Evolutionary conservation across 202 grass and related monocot genomes (phyloP).

Genomic region (Setaria viridis): DNA sequence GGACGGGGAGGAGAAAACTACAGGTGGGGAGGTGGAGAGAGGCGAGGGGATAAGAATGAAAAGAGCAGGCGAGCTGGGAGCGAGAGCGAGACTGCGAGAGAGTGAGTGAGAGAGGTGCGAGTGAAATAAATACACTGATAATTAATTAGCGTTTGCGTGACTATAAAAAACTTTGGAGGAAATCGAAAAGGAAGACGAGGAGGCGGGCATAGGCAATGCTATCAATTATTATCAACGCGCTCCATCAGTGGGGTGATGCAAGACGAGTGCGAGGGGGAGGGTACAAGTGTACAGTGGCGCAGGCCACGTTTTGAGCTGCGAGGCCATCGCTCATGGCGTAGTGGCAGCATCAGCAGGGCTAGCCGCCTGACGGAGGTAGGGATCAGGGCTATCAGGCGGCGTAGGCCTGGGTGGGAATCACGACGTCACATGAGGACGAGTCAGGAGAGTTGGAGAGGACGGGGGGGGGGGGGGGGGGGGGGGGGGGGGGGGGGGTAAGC

Average conservation of each 20-base stretch:
- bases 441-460: not conserved
- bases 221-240: not conserved
- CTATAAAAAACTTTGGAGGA: not conserved
- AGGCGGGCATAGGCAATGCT: not conserved
- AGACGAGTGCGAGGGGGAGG: not conserved
- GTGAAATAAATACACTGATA: not conserved
- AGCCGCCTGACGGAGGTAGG: not conserved
- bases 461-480: not conserved
- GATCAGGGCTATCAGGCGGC: conserved; percentile 2
- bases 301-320: conserved; percentile 48
- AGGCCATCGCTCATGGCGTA: not conserved
- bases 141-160: not conserved
- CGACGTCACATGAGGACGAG: not conserved
- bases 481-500: no score
- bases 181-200: not conserved
- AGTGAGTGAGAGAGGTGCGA: not conserved
- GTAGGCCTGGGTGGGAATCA: conserved; percentile 11
- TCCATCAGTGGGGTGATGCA: not conserved
- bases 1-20: conserved; percentile 36
- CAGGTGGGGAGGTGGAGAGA: conserved; percentile 45
- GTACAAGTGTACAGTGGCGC: conserved; percentile 45
- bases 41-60: conserved; percentile 54
- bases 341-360: not conserved
- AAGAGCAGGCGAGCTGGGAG: not conserved
- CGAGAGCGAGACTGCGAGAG: no score